Percentiles rank a stretch among this genome's conserved stretches.
Conservation (phyloP, 345 rosid species). For the Cardamine occulta region DNA sequence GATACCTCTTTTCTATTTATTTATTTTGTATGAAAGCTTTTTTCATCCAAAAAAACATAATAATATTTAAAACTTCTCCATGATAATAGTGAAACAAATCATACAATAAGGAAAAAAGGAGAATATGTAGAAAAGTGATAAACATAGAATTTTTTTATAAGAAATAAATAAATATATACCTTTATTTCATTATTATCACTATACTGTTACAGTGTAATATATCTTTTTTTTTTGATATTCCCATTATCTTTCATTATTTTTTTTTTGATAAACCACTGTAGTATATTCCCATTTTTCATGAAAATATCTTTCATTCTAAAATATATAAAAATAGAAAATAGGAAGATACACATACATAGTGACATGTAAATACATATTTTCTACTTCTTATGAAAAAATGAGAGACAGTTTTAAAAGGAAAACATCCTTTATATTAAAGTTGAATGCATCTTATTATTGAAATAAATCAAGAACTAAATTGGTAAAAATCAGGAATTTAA, state of each 20-base stretch:
- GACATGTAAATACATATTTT: slow-evolving; percentile 5
- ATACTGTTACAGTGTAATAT: not conserved
- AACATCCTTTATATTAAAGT: not conserved
- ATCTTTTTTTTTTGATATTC: too few species aligned
- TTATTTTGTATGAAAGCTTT: not conserved
- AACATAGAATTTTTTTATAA: not conserved
- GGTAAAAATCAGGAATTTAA: slow-evolving; percentile 16
- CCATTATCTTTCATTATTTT: too few species aligned
- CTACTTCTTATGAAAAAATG: slow-evolving; percentile 1
- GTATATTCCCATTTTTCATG: not conserved
- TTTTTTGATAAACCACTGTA: not conserved
- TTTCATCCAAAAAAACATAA: not conserved
- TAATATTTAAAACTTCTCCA: not conserved
- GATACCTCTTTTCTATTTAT: too few species aligned
- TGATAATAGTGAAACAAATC: not conserved
- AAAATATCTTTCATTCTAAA: not conserved
- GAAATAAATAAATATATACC: not conserved
- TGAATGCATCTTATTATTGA: slow-evolving; percentile 7
- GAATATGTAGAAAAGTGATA: not conserved
- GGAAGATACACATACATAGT: slow-evolving; percentile 17
- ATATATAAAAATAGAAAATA: not conserved
- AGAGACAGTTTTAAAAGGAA: not conserved
- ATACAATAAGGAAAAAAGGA: not conserved
- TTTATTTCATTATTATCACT: not conserved
- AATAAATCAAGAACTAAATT: slow-evolving; percentile 32